Conservation (phyloP, 176 grass and related monocot genomes). For the Aegilops longissima region DNA sequence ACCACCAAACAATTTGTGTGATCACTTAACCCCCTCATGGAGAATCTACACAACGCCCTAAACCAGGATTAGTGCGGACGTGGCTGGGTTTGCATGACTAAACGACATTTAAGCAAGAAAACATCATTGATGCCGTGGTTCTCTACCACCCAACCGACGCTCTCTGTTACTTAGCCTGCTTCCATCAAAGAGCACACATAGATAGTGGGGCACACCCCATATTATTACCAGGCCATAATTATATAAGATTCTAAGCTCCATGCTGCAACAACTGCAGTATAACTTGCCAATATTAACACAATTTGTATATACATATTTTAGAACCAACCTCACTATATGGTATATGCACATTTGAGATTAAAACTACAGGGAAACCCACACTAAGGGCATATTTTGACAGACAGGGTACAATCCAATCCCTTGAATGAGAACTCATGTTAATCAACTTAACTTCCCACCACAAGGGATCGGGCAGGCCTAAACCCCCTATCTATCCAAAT, state of each 20-base stretch:
- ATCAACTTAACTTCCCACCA: constrained; percentile 5
- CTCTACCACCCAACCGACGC: neutral
- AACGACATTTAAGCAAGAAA: neutral
- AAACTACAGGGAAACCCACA: neutral
- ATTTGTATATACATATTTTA: neutral
- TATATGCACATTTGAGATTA: neutral
- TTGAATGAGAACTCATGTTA: neutral
- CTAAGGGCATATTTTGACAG: neutral
- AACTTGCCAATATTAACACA: constrained; percentile 3
- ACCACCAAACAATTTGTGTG: neutral
- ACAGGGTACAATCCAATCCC: neutral
- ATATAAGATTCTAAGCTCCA: neutral
- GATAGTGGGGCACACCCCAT: neutral
- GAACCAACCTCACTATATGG: neutral
- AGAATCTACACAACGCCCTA: neutral
- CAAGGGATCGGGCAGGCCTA: neutral
- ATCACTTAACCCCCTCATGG: neutral
- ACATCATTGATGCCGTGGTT: neutral
- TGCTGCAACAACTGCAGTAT: neutral
- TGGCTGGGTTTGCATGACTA: neutral
- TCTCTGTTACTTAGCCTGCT: neutral
- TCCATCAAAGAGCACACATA: too few relatives aligned
- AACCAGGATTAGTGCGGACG: neutral
- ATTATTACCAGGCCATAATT: neutral
- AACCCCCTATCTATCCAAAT: constrained; percentile 8